A percentile compares a stretch with the other conserved stretches of the same genome.
These are phyloP conservation scores for Kwoniella shandongensis DNA, from an alignment of 768 basidiomycete genomes.

Conservation along the genomic window DNA sequence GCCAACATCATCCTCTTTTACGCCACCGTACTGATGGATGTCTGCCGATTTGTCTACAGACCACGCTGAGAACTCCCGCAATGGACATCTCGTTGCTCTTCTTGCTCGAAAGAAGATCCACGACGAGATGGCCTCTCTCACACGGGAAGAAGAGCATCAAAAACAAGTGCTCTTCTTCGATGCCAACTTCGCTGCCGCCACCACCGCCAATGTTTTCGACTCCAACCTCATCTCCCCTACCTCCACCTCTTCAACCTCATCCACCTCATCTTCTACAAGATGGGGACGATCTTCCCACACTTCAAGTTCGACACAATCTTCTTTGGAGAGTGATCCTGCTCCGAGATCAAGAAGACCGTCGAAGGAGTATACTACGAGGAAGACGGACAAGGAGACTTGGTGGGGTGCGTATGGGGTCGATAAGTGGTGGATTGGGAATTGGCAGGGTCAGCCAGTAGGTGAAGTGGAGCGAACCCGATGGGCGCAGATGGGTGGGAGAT, in stretches of 20 bases:
- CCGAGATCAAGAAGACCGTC: too few species aligned
- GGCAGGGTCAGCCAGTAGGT: constrained; percentile 6
- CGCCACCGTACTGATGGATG: too few species aligned
- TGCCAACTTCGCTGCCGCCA: constrained; percentile 1
- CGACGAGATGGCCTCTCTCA: constrained; percentile 1
- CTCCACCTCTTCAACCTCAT: not conserved
- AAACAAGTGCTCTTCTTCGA: constrained; percentile 10
- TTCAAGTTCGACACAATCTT: too few species aligned
- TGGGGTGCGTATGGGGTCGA: constrained; percentile 19
- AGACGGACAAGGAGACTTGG: not conserved
- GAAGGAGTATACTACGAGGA: not conserved
- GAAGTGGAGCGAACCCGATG: too few species aligned
- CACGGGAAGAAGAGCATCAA: not conserved
- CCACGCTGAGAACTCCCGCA: constrained; percentile 19
- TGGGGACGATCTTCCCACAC: too few species aligned
- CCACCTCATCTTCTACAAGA: too few species aligned
- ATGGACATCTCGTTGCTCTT: constrained; percentile 10
- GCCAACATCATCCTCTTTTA: too few species aligned
- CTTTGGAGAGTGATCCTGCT: too few species aligned
- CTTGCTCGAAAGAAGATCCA: constrained; percentile 1
- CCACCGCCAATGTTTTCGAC: not conserved
- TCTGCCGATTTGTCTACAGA: constrained; percentile 1
- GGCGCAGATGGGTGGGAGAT: not conserved
- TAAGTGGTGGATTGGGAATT: constrained; percentile 19
- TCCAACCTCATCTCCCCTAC: not conserved